Conservation (phyloP, 768 basidiomycete genomes). For the Calocybe gangraenosa region DNA sequence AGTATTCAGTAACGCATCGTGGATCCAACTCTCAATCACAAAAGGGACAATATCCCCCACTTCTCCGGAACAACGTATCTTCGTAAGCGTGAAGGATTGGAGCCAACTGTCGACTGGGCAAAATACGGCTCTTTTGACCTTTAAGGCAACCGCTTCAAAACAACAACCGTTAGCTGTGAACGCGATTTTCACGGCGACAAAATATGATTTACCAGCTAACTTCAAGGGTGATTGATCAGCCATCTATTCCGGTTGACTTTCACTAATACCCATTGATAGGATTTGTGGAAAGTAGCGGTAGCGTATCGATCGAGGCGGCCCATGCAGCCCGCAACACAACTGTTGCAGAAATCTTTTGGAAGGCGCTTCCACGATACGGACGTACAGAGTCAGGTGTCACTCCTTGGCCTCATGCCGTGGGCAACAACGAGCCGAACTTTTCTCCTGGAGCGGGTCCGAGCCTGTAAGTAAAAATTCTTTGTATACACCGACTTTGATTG, state of each 20-base stretch:
- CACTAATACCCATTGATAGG: slow-evolving; percentile 28
- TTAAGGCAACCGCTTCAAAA: slow-evolving; percentile 39
- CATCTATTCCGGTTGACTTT: background rate
- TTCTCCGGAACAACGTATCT: slow-evolving; percentile 49
- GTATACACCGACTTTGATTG: background rate
- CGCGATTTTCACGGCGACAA: slow-evolving; percentile 31
- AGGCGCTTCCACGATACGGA: slow-evolving; percentile 56
- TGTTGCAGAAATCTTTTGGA: slow-evolving; percentile 53
- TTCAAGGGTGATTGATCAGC: slow-evolving; percentile 40
- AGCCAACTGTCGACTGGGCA: slow-evolving; percentile 35
- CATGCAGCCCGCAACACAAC: slow-evolving; percentile 47
- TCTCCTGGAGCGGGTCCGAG: slow-evolving; percentile 58
- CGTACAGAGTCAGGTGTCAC: slow-evolving; percentile 59
- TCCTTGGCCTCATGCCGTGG: slow-evolving; percentile 48
- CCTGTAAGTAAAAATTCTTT: slow-evolving; percentile 36
- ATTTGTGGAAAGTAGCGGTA: slow-evolving; percentile 61
- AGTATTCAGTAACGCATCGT: slow-evolving; percentile 44
- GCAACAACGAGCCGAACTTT: slow-evolving; percentile 50
- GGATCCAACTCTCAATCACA: slow-evolving; percentile 45
- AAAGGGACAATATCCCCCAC: slow-evolving; percentile 45
- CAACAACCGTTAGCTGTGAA: slow-evolving; percentile 31
- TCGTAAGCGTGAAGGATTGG: slow-evolving; percentile 56
- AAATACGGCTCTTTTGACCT: slow-evolving; percentile 35
- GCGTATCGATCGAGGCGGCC: slow-evolving; percentile 62
- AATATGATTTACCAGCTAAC: slow-evolving; percentile 31